A percentile compares a stretch with the other conserved stretches of the same genome.
These are phyloP conservation scores for Rhizophora apiculata DNA, from an alignment of 345 rosid species.

Conservation along the genomic window DNA sequence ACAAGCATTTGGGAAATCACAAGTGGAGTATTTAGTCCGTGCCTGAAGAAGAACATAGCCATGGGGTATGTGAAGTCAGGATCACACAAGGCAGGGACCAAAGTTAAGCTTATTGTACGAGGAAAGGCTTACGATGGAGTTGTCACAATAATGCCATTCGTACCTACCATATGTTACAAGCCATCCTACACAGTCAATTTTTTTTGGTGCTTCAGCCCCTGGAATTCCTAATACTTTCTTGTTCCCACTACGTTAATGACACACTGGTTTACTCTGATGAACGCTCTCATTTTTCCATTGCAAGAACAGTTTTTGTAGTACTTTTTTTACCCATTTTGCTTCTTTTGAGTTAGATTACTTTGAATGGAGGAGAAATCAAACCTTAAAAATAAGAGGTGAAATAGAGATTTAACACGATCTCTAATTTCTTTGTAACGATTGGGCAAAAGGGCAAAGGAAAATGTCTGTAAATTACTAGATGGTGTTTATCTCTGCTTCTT, in stretches of 20 bases:
- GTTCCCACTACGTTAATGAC: constrained; percentile 11
- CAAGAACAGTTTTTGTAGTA: background rate
- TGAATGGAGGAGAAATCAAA: too few relatives aligned
- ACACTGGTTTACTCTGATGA: background rate
- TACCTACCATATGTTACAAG: constrained; percentile 81
- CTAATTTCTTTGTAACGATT: background rate
- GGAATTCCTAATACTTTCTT: constrained; percentile 12
- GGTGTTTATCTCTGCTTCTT: too few relatives aligned
- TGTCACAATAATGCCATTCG: constrained; percentile 83
- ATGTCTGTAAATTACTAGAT: background rate
- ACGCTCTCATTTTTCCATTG: background rate
- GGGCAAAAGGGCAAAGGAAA: background rate
- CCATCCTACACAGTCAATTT: constrained; percentile 38
- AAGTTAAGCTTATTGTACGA: constrained; percentile 71
- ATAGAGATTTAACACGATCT: background rate
- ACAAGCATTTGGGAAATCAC: constrained; percentile 82
- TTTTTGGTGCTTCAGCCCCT: constrained; percentile 8
- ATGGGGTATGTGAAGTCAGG: constrained; percentile 99
- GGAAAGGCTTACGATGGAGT: constrained; percentile 83
- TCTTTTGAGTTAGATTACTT: too few relatives aligned
- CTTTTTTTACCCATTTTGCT: too few relatives aligned
- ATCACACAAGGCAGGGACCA: constrained; percentile 75
- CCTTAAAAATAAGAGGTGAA: too few relatives aligned
- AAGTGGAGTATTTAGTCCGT: constrained; percentile 95
- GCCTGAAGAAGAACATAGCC: constrained; percentile 93